Evolutionary conservation across 164 flowering plant genomes (phyloP).

Genomic region (Dillenia suffruticosa): DNA sequence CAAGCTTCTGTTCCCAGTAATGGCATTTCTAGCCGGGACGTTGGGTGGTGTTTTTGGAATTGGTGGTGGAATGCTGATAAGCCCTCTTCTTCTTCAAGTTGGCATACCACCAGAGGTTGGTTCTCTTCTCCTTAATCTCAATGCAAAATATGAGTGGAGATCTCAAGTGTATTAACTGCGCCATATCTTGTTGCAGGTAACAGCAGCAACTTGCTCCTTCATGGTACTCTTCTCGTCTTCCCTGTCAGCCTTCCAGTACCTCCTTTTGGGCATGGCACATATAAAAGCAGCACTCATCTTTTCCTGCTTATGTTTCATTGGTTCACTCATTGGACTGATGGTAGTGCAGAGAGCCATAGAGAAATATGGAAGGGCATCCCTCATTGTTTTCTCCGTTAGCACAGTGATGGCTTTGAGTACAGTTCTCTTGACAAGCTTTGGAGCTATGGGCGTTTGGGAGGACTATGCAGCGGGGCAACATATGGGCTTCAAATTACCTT

Average conservation of each 20-base stretch:
- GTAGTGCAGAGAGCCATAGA: slow-evolving; percentile 42
- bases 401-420: slow-evolving; percentile 62
- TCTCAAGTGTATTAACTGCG: background rate
- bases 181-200: slow-evolving; percentile 32
- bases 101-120: slow-evolving; percentile 66
- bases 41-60: slow-evolving; percentile 73
- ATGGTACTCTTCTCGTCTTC: slow-evolving; percentile 74
- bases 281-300: slow-evolving; percentile 27
- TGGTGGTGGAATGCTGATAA: slow-evolving; percentile 81
- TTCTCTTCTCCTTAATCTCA: background rate
- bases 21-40: slow-evolving; percentile 61
- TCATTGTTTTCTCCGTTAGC: slow-evolving; percentile 63
- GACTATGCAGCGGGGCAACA: slow-evolving; percentile 37
- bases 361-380: slow-evolving; percentile 50
- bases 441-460: slow-evolving; percentile 45
- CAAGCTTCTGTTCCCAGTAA: slow-evolving; percentile 41
- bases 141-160: background rate
- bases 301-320: slow-evolving; percentile 40
- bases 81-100: slow-evolving; percentile 70
- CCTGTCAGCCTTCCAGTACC: slow-evolving; percentile 65
- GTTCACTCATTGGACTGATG: slow-evolving; percentile 45
- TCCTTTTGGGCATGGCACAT: slow-evolving; percentile 54
- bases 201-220: slow-evolving; percentile 72
- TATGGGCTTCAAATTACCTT: slow-evolving; percentile 64
- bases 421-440: slow-evolving; percentile 50